Conservation (phyloP, 805 yeast genomes). For the Ogataea naganishii region DNA sequence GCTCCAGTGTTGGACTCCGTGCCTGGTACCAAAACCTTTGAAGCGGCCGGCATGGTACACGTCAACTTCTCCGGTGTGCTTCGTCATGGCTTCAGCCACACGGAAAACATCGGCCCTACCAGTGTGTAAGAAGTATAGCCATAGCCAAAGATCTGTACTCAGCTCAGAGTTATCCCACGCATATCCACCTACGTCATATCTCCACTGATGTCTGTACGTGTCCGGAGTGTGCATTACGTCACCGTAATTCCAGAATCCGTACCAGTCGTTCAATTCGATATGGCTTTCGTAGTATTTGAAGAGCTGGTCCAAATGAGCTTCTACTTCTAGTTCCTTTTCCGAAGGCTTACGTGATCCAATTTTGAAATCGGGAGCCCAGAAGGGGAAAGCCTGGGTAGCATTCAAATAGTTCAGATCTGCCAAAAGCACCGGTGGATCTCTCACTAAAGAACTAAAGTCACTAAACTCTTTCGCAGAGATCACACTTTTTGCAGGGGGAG, state of each 20-base stretch:
- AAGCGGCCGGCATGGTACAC: slow-evolving; percentile 2
- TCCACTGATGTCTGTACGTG: slow-evolving; percentile 6
- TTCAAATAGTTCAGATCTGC: slow-evolving; percentile 2
- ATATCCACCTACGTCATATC: slow-evolving; percentile 5
- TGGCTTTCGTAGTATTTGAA: slow-evolving; percentile 2
- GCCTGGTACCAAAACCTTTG: slow-evolving; percentile 5
- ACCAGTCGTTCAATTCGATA: slow-evolving; percentile 3
- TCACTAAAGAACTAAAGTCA: not conserved
- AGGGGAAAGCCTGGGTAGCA: slow-evolving; percentile 1
- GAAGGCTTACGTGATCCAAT: not conserved
- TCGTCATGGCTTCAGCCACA: slow-evolving; percentile 3
- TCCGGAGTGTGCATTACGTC: slow-evolving; percentile 5
- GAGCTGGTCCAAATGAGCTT: slow-evolving; percentile 1
- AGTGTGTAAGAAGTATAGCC: slow-evolving; percentile 3
- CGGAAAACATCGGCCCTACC: slow-evolving; percentile 2
- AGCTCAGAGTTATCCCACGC: slow-evolving; percentile 3
- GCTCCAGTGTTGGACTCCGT: slow-evolving; percentile 5
- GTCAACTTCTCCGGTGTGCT: slow-evolving; percentile 5
- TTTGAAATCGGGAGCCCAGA: slow-evolving; percentile 4
- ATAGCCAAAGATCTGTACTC: slow-evolving; percentile 4
- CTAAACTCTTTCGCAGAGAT: not conserved
- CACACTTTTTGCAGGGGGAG: not conserved
- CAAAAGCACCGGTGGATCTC: slow-evolving; percentile 2
- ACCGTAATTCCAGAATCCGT: slow-evolving; percentile 7
- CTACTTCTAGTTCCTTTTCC: slow-evolving; percentile 2